Base-by-base conservation (phyloP, 2,329 filamentous ascomycete species). In the Sporothrix luriei region DNA sequence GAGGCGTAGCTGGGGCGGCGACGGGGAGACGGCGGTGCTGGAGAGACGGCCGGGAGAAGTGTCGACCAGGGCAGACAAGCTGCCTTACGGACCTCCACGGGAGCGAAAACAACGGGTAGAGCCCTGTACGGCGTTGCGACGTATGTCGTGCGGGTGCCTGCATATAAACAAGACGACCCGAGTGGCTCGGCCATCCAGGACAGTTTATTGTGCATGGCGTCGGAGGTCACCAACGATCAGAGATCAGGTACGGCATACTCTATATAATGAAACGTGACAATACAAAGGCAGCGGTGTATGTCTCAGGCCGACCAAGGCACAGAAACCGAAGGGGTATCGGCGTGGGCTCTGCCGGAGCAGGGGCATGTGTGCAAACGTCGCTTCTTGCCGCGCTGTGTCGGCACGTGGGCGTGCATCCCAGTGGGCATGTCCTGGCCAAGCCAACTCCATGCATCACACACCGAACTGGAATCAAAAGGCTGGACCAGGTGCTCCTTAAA, bases 361-460 rank as follows among this genome's bases (percentile, higher is more conserved):
- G 55, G 55, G 55, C 55, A 14, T 61, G 55, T 61, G 43, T 43
- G 29, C 33, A 61, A 61, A 43, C 33, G 33, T 33, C 33, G 55
- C 38, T 61, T 43, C n/a, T 33, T 43, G 43, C 55, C 55, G 43
- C 55, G n/a, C 19, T 61, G 19, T 61, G 33, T n/a, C 33, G 14
- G 38, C 55, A 61, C 55, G 55, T 61, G 33, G 55, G 33, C 7
- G 21, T 33, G 55, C 55, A 43, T 40, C 55, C 55, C 33, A 21
- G 19, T 61, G 4, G 33, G 29, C 52, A 29, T 19, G 3, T 24
- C 13, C 51, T 40, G n/a, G 33, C 13, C 55, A 19, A 24, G 43
- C 55, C 55, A 61, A 19, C 43, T 61, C 55, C 55, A 61, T 61
- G 55, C 19, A 6, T 40, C 29, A 59, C 29, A 59, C 9, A n/a